Percentiles rank a stretch among this genome's conserved stretches.
These are phyloP conservation scores for Grifola frondosa DNA, from an alignment of 1,284 basidiomycete species.

Conservation along the genomic window DNA sequence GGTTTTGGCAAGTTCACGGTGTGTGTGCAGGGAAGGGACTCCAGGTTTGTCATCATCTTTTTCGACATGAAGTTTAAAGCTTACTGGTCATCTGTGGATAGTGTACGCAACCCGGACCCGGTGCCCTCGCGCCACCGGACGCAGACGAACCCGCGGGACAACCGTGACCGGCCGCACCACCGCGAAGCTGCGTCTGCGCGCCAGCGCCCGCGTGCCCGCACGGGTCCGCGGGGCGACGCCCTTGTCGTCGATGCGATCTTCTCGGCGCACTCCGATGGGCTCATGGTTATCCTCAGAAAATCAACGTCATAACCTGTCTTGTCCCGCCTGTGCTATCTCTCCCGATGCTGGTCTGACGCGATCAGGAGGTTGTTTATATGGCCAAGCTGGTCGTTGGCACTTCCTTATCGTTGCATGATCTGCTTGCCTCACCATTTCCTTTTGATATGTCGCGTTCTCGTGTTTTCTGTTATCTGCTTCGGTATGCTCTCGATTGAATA, in stretches of 20 bases:
- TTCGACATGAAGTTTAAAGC: background rate
- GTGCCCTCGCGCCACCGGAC: conserved; percentile 23
- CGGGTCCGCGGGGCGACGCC: conserved; percentile 29
- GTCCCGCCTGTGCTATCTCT: too few relatives aligned
- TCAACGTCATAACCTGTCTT: conserved; percentile 10
- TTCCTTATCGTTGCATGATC: too few relatives aligned
- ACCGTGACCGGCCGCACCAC: conserved; percentile 10
- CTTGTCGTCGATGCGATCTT: conserved; percentile 73
- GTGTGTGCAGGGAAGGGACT: conserved; percentile 55
- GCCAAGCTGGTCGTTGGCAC: too few relatives aligned
- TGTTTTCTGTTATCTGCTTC: too few relatives aligned
- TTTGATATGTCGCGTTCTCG: too few relatives aligned
- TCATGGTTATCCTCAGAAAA: conserved; percentile 68
- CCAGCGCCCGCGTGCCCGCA: conserved; percentile 9
- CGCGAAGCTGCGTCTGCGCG: conserved; percentile 7
- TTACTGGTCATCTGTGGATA: conserved; percentile 9
- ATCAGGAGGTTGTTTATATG: too few relatives aligned
- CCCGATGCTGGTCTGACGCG: too few relatives aligned
- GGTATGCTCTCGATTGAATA: too few relatives aligned
- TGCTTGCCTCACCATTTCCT: too few relatives aligned
- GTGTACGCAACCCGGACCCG: conserved; percentile 24
- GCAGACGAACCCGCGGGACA: conserved; percentile 9
- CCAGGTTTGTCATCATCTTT: conserved; percentile 39
- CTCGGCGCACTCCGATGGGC: conserved; percentile 76
- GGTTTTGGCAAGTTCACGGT: conserved; percentile 70